phyloP scores from a whole-genome alignment of 306 rosid genomes.

The Glycine soja region DNA sequence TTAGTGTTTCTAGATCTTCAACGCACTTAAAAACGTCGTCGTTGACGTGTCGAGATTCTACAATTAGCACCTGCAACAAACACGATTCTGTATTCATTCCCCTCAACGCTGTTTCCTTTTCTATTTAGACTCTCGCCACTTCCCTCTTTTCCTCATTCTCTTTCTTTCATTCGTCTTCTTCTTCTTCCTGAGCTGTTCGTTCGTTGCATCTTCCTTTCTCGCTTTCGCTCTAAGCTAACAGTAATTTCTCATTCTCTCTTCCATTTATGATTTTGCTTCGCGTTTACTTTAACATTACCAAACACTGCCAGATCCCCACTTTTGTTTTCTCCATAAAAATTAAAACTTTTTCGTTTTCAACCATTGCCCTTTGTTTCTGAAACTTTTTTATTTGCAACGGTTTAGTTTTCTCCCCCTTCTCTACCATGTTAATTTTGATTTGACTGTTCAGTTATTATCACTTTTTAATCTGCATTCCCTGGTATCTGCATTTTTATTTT shows the following conservation, averaged over 20 bases:
- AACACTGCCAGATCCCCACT: neutral
- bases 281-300: neutral
- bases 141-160: neutral
- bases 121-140: constrained; percentile 34
- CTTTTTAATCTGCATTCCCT: neutral
- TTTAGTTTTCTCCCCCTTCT: neutral
- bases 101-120: neutral
- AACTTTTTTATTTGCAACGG: neutral
- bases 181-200: no score
- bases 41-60: neutral
- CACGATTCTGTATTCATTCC: neutral
- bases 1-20: neutral
- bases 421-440: neutral
- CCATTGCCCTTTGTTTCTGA: neutral
- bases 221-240: neutral
- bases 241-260: constrained; percentile 38
- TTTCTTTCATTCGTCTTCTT: neutral
- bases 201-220: neutral
- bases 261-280: neutral
- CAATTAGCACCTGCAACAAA: neutral
- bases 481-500: neutral
- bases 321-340: neutral
- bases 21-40: constrained; percentile 6
- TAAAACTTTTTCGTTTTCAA: neutral
- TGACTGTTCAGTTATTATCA: neutral